Conservation (phyloP, 371 early-diverging fungal species). For the Chytridiales sp. region DNA sequence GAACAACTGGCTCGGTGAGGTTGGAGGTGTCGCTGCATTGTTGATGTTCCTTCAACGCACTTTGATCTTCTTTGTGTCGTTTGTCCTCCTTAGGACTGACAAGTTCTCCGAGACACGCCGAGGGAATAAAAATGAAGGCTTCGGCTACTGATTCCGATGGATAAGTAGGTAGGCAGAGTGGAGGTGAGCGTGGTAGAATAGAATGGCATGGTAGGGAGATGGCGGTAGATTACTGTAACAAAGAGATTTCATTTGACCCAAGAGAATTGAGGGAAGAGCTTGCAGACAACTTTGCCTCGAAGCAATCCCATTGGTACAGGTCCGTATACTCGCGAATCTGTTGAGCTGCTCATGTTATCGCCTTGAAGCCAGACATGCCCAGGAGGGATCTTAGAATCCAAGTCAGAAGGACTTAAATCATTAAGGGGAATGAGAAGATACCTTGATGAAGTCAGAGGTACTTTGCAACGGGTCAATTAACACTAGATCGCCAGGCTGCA, state of each 20-base stretch:
- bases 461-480: conserved; percentile 60
- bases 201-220: too few species aligned
- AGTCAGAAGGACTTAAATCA: background rate
- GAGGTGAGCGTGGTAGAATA: too few species aligned
- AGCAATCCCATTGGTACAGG: conserved; percentile 81
- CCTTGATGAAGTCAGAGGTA: conserved; percentile 17
- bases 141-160: too few species aligned
- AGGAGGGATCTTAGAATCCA: conserved; percentile 28
- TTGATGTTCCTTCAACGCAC: conserved; percentile 38
- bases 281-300: conserved; percentile 67
- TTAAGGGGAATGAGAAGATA: background rate
- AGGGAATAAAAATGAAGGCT: conserved; percentile 18
- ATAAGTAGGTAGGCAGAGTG: too few species aligned
- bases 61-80: conserved; percentile 22
- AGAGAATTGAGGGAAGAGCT: conserved; percentile 38
- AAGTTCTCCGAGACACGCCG: conserved; percentile 26
- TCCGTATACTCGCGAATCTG: conserved; percentile 79
- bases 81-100: conserved; percentile 31
- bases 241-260: too few species aligned
- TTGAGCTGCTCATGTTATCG: conserved; percentile 78
- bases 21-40: conserved; percentile 44
- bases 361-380: conserved; percentile 65
- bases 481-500: conserved; percentile 69
- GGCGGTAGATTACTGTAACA: too few species aligned
- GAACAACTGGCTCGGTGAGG: conserved; percentile 52